phyloP scores from a whole-genome alignment of 2,329 filamentous ascomycete species.

The Talaromyces sp. region DNA sequence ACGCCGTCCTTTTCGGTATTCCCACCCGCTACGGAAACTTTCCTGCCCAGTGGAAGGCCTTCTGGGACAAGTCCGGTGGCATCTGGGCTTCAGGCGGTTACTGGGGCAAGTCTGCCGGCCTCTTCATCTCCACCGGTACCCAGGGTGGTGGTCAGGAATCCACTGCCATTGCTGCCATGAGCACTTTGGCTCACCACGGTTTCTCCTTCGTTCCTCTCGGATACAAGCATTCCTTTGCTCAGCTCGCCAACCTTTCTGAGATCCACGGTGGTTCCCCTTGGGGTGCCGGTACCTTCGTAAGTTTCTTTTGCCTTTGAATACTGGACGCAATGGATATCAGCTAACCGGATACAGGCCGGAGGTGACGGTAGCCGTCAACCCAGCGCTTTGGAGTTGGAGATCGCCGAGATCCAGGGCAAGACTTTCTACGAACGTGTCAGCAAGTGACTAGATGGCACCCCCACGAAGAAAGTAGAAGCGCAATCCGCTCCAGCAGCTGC shows the following conservation, averaged over 20 bases:
- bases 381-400: constrained; percentile 65
- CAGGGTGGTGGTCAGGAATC: constrained; percentile 89
- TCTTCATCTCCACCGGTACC: constrained; percentile 86
- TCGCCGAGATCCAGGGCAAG: constrained; percentile 81
- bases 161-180: constrained; percentile 75
- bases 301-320: constrained; percentile 23
- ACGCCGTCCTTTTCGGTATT: constrained; percentile 88
- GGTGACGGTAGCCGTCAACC: constrained; percentile 83
- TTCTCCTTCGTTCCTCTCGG: constrained; percentile 95
- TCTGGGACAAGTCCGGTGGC: constrained; percentile 81
- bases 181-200: constrained; percentile 86
- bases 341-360: constrained; percentile 36
- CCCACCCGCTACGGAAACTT: constrained; percentile 97
- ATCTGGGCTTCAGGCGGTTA: constrained; percentile 76
- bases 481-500: constrained; percentile 27
- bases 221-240: constrained; percentile 73
- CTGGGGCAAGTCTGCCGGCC: constrained; percentile 82
- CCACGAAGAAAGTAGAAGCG: constrained; percentile 23
- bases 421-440: constrained; percentile 72
- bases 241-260: constrained; percentile 69
- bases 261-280: constrained; percentile 83
- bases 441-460: constrained; percentile 78
- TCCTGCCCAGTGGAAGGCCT: constrained; percentile 85
- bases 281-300: constrained; percentile 87
- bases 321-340: constrained; percentile 10